phyloP scores from a whole-genome alignment of 306 rosid species.

The Casuarina cunninghamiana region DNA sequence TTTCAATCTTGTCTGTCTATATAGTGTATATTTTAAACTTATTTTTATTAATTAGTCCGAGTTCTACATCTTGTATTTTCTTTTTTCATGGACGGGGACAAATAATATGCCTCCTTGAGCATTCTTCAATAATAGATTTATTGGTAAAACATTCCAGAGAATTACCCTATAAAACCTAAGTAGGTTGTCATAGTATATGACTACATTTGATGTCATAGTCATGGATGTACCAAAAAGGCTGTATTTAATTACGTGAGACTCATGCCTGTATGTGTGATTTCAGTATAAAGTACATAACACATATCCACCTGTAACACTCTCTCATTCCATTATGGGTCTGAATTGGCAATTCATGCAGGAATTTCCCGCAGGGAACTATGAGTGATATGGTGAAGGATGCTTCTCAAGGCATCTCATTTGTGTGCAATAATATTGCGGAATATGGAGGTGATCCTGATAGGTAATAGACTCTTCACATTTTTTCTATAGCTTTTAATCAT shows the following conservation, averaged over 20 bases:
- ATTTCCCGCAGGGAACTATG: conserved; percentile 95
- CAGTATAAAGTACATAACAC: conserved; percentile 9
- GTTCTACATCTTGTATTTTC: not conserved
- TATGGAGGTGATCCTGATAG: conserved; percentile 92
- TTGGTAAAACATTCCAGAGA: not conserved
- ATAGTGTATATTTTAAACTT: not conserved
- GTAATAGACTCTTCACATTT: conserved; percentile 27
- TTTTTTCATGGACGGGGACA: not conserved
- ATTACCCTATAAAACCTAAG: not conserved
- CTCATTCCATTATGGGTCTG: conserved; percentile 14
- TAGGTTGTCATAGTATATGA: not conserved
- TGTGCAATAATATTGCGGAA: conserved; percentile 84
- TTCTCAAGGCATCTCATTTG: conserved; percentile 87
- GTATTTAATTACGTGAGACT: not conserved
- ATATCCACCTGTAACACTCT: conserved; percentile 9
- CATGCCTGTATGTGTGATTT: not conserved
- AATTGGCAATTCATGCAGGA: conserved; percentile 46
- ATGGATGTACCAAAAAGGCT: not conserved
- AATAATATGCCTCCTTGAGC: not conserved
- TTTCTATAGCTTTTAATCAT: not conserved
- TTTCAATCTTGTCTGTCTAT: not conserved
- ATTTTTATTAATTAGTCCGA: not conserved
- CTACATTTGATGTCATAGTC: not conserved
- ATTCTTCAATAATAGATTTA: not conserved
- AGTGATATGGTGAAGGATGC: conserved; percentile 82